Evolutionary conservation across 148 eudicot genomes (phyloP).

Genomic region (Limonium bicolor): DNA sequence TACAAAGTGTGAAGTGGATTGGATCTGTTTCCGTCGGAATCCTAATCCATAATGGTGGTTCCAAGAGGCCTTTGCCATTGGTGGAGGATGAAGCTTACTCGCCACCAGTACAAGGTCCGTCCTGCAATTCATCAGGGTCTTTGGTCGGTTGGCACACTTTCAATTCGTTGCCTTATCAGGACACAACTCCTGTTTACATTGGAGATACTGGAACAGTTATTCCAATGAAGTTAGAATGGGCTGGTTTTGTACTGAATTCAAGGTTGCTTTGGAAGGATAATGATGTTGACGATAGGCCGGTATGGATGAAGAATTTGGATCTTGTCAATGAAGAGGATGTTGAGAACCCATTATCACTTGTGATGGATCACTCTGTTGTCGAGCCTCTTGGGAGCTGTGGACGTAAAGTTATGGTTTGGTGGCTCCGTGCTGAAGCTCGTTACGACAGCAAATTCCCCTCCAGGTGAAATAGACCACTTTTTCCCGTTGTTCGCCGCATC

Average conservation of each 20-base stretch:
- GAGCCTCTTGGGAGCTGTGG: slow-evolving; percentile 97
- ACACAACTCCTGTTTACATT: slow-evolving; percentile 50
- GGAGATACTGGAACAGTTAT: slow-evolving; percentile 72
- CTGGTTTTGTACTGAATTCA: slow-evolving; percentile 87
- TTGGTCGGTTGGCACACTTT: slow-evolving; percentile 88
- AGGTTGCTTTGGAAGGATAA: slow-evolving; percentile 76
- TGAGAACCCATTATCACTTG: slow-evolving; percentile 58
- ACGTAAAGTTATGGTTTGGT: slow-evolving; percentile 87
- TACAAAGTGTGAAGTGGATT: slow-evolving; percentile 61
- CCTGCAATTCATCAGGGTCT: slow-evolving; percentile 64
- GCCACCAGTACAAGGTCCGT: slow-evolving; percentile 86
- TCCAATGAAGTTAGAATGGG: slow-evolving; percentile 89
- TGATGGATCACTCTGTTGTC: slow-evolving; percentile 56
- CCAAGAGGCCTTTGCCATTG: slow-evolving; percentile 20
- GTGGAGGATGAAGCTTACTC: slow-evolving; percentile 21
- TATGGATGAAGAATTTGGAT: slow-evolving; percentile 65
- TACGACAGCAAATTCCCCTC: slow-evolving; percentile 90
- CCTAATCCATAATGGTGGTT: slow-evolving; percentile 53
- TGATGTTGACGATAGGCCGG: slow-evolving; percentile 48
- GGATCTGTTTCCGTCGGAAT: slow-evolving; percentile 90
- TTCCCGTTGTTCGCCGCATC: background rate
- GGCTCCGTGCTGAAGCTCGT: slow-evolving; percentile 98
- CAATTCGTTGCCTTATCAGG: slow-evolving; percentile 33
- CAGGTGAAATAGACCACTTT: slow-evolving; percentile 33
- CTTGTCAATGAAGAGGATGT: slow-evolving; percentile 32